phyloP scores from a whole-genome alignment of 2,329 filamentous ascomycete genomes.

The Xylariaceae sp. region DNA sequence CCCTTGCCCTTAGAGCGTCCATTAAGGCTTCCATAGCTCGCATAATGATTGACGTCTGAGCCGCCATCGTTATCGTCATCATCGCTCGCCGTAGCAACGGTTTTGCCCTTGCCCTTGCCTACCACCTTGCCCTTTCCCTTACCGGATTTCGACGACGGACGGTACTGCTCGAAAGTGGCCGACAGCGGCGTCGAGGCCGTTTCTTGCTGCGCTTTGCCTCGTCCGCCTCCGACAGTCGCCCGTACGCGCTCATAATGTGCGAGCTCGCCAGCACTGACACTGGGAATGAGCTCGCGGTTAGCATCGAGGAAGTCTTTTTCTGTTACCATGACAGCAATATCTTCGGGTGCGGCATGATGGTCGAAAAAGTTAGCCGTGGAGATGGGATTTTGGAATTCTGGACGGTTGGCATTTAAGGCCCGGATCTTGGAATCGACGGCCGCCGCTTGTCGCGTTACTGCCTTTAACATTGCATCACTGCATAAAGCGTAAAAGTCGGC shows the following conservation, averaged over 20 bases:
- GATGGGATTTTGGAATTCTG: constrained; percentile 47
- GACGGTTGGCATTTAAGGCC: constrained; percentile 54
- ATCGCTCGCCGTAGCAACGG: constrained; percentile 30
- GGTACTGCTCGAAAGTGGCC: constrained; percentile 12
- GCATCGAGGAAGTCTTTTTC: constrained; percentile 85
- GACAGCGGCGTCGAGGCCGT: constrained; percentile 12
- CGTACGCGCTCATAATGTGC: constrained; percentile 86
- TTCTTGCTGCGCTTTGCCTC: constrained; percentile 38
- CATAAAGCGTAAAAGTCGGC: constrained; percentile 96
- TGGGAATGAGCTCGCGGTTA: constrained; percentile 81
- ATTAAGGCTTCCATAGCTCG: constrained; percentile 25
- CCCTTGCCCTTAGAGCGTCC: constrained; percentile 50
- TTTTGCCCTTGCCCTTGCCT: constrained; percentile 38
- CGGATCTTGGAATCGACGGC: constrained; percentile 80
- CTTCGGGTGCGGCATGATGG: constrained; percentile 76
- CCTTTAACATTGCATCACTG: constrained; percentile 98
- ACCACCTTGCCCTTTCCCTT: constrained; percentile 36
- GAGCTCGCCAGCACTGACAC: constrained; percentile 87
- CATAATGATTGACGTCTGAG: constrained; percentile 26
- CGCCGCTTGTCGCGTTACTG: constrained; percentile 84
- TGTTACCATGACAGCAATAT: constrained; percentile 81
- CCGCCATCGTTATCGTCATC: constrained; percentile 32
- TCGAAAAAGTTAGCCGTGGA: constrained; percentile 96
- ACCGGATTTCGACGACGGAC: constrained; percentile 7
- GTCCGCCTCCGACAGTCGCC: constrained; percentile 70